Base-by-base conservation (phyloP, 2,329 filamentous ascomycete genomes). In the Penicillium rolfsii region DNA sequence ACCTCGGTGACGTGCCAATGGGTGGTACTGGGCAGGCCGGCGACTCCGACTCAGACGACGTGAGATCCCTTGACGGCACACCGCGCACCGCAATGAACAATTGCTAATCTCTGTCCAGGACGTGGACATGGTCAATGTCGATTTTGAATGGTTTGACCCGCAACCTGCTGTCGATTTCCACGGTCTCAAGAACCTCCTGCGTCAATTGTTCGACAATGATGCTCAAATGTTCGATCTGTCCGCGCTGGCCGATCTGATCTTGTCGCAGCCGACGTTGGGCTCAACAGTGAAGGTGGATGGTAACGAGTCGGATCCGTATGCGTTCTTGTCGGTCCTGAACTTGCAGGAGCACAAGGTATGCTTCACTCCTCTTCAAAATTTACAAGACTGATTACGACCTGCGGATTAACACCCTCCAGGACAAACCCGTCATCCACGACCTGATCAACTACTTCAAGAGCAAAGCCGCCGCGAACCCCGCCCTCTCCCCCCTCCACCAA, bases 131-230 rank as follows among this genome's bases (percentile, higher is more conserved):
- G 87, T 99, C 67, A 89, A 98, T 74, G 93, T 98, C 60, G 94
- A 98, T 67, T 99, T 99, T 72, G 95, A 99, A 81, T 98, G 93
- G 91, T 99, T 98, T 81, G 96, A 97, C 79, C 96, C 94, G 64
- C 89, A 95, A 70, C 84, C 91, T 1, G 87, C 90, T 7, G 85
- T 96, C 70, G 95, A 99, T 78, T 98, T 98, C 78, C 94, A 98
- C 79, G 95, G 95, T 60, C 86, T 96, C 70, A 97, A 97, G 77
- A 89, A 87, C 9, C 87, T 99, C 7, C 79, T 97, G 61, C 90
- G 94, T 62, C 95, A 99, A 77, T 87, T 99, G 45, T 89, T 99
- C 76, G 95, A 98, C 76, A 87, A 91, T 57, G 95, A 99, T 79
- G 85, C 90, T 50, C 85, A 89, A 62, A 83, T 96, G 33, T 92